Conservation (phyloP, 192 early-diverging fungal species). For the Backusella tarrabulga region DNA sequence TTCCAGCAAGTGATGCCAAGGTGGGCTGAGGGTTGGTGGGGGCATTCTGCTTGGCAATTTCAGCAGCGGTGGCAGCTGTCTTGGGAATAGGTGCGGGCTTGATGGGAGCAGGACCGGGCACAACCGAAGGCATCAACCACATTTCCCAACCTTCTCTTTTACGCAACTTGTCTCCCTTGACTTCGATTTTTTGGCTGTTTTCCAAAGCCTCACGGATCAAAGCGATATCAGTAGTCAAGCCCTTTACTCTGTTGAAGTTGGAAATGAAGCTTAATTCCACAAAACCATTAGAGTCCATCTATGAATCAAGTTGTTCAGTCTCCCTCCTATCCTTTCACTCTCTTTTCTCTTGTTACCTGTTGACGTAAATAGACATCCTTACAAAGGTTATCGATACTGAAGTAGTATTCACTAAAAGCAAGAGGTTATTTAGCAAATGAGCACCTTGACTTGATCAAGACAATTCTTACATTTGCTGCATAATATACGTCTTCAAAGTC, state of each 20-base stretch:
- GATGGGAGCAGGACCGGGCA: background rate
- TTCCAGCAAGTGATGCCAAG: conserved; percentile 26
- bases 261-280: conserved; percentile 78
- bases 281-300: conserved; percentile 89
- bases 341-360: conserved; percentile 22
- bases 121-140: conserved; percentile 66
- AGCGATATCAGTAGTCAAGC: conserved; percentile 61
- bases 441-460: background rate
- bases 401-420: conserved; percentile 85
- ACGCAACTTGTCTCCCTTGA: conserved; percentile 50
- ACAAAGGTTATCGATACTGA: conserved; percentile 95
- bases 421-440: background rate
- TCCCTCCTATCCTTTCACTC: background rate
- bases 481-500: conserved; percentile 52
- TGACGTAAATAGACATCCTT: conserved; percentile 92
- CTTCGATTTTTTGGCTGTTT: conserved; percentile 37
- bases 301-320: conserved; percentile 28
- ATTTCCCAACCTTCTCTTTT: conserved; percentile 81
- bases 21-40: conserved; percentile 19
- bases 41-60: conserved; percentile 14
- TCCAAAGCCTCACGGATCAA: conserved; percentile 60
- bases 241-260: conserved; percentile 87
- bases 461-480: conserved; percentile 60
- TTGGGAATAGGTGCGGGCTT: conserved; percentile 2
- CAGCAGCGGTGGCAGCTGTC: conserved; percentile 8